Evolutionary conservation across 2,329 filamentous ascomycete species (phyloP).

Genomic region (Pseudocercospora eumusae): DNA sequence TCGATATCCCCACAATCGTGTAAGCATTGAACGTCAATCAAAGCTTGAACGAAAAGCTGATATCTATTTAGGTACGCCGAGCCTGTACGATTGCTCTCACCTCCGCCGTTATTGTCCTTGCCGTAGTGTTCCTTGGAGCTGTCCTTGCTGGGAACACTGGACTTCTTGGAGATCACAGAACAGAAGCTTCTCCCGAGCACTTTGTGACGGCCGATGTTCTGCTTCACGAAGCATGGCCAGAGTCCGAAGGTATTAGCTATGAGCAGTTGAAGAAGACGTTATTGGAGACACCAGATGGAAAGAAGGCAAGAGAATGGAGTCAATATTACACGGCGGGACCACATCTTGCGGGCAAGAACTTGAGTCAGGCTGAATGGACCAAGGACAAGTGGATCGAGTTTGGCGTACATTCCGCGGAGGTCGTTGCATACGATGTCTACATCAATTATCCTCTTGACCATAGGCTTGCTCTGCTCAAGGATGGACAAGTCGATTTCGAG

Average conservation of each 20-base stretch:
- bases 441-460: slow-evolving; percentile 55
- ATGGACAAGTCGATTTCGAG: slow-evolving; percentile 40
- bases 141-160: slow-evolving; percentile 24
- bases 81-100: slow-evolving; percentile 63
- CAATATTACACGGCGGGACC: slow-evolving; percentile 54
- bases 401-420: slow-evolving; percentile 47
- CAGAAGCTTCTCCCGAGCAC: slow-evolving; percentile 22
- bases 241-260: slow-evolving; percentile 52
- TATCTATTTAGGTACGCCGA: slow-evolving; percentile 53
- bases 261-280: slow-evolving; percentile 59
- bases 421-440: slow-evolving; percentile 55
- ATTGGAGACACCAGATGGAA: slow-evolving; percentile 55
- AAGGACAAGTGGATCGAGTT: slow-evolving; percentile 53
- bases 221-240: slow-evolving; percentile 45
- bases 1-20: slow-evolving; percentile 52
- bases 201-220: slow-evolving; percentile 33
- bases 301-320: slow-evolving; percentile 54
- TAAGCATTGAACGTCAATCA: slow-evolving; percentile 23
- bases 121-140: slow-evolving; percentile 43
- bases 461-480: slow-evolving; percentile 48
- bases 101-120: slow-evolving; percentile 41
- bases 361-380: slow-evolving; percentile 56
- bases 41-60: neutral
- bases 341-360: slow-evolving; percentile 55
- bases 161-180: slow-evolving; percentile 40